phyloP scores from a whole-genome alignment of 352 stramenopile species.

The Pythium rishiriense region DNA sequence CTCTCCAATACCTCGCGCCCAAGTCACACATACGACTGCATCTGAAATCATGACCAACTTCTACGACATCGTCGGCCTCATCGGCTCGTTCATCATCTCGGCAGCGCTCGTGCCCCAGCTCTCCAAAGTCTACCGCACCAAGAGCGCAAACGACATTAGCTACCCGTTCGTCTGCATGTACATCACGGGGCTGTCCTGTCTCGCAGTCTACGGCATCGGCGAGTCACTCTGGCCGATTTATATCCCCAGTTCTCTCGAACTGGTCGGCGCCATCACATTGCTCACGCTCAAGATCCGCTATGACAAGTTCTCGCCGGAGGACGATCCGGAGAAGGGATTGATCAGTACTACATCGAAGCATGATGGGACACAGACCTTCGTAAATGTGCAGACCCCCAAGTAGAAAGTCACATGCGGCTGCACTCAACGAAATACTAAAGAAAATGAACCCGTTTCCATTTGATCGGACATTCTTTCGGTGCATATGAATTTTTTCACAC shows the following conservation, averaged over 20 bases:
- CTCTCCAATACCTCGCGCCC: neutral
- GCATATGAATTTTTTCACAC: too few relatives aligned
- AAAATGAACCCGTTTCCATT: too few relatives aligned
- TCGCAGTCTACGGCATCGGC: conserved; percentile 46
- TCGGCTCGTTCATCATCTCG: conserved; percentile 62
- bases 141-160: conserved; percentile 62
- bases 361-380: neutral
- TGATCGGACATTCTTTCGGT: too few relatives aligned
- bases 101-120: conserved; percentile 53
- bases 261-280: conserved; percentile 34
- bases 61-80: conserved; percentile 57
- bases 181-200: conserved; percentile 35
- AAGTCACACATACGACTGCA: neutral
- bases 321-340: neutral
- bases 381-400: neutral
- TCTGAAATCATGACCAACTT: conserved; percentile 12
- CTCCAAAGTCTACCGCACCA: conserved; percentile 55
- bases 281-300: conserved; percentile 50
- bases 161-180: conserved; percentile 49
- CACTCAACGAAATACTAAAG: too few relatives aligned
- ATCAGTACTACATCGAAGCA: neutral
- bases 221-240: conserved; percentile 54
- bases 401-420: neutral
- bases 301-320: neutral
- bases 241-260: conserved; percentile 44